Conservation (phyloP, 2,329 filamentous ascomycete species). For the Aureobasidium leucospermi region DNA sequence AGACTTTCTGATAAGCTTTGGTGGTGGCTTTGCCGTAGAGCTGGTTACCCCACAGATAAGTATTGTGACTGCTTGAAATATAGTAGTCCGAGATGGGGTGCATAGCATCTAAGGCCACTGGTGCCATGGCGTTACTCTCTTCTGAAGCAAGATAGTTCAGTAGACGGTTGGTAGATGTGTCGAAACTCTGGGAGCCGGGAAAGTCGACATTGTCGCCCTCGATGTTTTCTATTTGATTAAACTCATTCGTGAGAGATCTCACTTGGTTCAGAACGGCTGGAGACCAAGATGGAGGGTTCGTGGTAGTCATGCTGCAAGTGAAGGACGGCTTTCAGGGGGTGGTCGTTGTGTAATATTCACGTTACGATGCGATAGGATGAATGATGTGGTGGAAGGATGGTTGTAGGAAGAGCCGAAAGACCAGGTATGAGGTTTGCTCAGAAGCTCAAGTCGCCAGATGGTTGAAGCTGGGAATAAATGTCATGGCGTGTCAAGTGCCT, state of each 20-base stretch:
- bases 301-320: background rate
- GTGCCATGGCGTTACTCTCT: conserved; percentile 39
- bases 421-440: background rate
- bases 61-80: conserved; percentile 92
- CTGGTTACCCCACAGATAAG: conserved; percentile 83
- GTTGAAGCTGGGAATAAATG: background rate
- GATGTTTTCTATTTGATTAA: background rate
- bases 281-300: background rate
- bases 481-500: background rate
- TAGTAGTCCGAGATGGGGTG: conserved; percentile 78
- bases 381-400: background rate
- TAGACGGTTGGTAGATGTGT: conserved; percentile 34
- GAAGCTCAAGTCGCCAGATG: background rate
- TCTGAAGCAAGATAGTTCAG: conserved; percentile 40
- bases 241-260: background rate
- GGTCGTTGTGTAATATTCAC: background rate
- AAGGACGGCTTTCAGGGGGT: background rate
- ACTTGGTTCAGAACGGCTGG: conserved; percentile 1
- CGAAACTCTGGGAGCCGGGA: background rate
- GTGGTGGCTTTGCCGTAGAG: conserved; percentile 69
- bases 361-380: background rate
- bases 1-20: conserved; percentile 69
- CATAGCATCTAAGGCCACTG: conserved; percentile 26
- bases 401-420: background rate
- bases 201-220: background rate